phyloP scores from a whole-genome alignment of 176 grass and related monocot genomes.

The Avena insularis region DNA sequence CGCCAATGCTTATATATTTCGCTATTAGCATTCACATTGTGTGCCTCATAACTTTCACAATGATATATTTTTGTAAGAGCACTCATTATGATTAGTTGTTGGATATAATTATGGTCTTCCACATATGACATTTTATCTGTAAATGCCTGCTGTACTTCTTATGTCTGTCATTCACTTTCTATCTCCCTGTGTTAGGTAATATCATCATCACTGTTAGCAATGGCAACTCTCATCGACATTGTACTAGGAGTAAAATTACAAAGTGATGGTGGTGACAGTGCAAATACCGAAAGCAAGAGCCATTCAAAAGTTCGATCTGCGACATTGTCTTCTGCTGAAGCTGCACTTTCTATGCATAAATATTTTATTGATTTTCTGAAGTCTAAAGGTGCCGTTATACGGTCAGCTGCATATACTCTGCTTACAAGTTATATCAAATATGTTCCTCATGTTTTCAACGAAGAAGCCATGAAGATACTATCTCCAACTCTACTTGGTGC shows the following conservation, averaged over 20 bases:
- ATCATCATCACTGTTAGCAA: conserved; percentile 89
- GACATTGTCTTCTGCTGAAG: conserved; percentile 73
- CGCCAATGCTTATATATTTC: neutral
- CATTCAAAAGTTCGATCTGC: conserved; percentile 71
- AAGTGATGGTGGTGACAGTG: conserved; percentile 50
- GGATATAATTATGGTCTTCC: conserved; percentile 7
- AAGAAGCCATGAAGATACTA: conserved; percentile 78
- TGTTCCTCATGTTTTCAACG: conserved; percentile 74
- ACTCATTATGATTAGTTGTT: neutral
- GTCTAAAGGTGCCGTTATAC: conserved; percentile 68
- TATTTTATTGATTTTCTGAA: conserved; percentile 84
- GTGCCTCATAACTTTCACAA: neutral
- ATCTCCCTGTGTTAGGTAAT: conserved; percentile 59
- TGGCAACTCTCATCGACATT: conserved; percentile 91
- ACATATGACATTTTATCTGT: conserved; percentile 12
- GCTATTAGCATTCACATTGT: neutral
- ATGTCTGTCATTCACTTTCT: conserved; percentile 35
- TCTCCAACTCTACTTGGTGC: conserved; percentile 73
- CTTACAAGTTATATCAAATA: conserved; percentile 86
- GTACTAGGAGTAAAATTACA: conserved; percentile 76
- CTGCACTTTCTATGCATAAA: conserved; percentile 75
- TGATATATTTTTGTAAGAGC: neutral
- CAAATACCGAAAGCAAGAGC: conserved; percentile 60
- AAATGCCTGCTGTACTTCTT: conserved; percentile 32
- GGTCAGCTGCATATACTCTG: conserved; percentile 79